phyloP scores from a whole-genome alignment of 2,329 filamentous ascomycete species.

The Plectosphaerella sp. region DNA sequence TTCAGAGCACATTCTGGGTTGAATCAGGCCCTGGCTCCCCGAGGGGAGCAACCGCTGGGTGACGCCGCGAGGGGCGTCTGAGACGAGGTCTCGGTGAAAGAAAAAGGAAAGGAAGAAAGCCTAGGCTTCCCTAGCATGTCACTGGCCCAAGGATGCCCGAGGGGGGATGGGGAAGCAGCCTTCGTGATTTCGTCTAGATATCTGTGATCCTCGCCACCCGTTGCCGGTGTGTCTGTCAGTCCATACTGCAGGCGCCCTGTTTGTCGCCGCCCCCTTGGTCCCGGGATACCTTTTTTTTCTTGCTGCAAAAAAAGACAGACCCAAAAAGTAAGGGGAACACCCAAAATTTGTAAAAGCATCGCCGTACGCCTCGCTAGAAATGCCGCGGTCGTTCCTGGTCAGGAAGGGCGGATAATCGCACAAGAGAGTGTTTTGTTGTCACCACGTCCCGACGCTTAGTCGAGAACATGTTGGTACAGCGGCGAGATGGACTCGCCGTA shows the following conservation, averaged over 20 bases:
- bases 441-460: slow-evolving; percentile 29
- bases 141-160: background rate
- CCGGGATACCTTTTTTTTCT: slow-evolving; percentile 11
- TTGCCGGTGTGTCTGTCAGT: background rate
- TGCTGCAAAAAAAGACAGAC: slow-evolving; percentile 6
- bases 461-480: slow-evolving; percentile 63
- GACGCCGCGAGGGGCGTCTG: background rate
- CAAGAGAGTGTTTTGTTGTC: background rate
- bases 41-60: slow-evolving; percentile 39
- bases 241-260: background rate
- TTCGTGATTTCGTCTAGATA: background rate
- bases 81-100: background rate
- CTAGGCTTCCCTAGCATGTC: background rate
- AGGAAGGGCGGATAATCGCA: background rate
- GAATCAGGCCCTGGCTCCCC: slow-evolving; percentile 68
- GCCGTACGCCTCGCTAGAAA: slow-evolving; percentile 31
- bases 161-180: background rate
- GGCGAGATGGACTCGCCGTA: slow-evolving; percentile 81
- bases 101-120: background rate
- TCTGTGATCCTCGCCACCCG: background rate
- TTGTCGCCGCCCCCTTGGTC: too few relatives aligned
- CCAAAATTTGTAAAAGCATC: background rate
- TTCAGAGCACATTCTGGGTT: slow-evolving; percentile 69
- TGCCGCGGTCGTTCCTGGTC: background rate
- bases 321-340: too few relatives aligned